Conservation (phyloP, 306 rosid genomes). For the Notholithocarpus densiflorus region DNA sequence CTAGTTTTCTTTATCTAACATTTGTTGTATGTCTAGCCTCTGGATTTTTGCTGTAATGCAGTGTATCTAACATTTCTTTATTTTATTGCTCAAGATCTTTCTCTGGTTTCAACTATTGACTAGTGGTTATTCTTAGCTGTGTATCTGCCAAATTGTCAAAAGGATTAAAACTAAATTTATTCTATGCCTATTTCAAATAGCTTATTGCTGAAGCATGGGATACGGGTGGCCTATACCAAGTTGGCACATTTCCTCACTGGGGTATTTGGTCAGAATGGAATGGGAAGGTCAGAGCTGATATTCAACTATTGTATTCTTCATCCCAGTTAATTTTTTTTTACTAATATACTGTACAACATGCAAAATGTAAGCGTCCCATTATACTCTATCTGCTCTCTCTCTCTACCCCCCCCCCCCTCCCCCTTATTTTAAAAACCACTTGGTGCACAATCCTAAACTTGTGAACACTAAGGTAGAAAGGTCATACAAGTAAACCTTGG, state of each 20-base stretch:
- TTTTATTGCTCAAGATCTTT: neutral
- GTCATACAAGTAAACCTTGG: too few species aligned
- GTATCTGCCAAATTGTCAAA: neutral
- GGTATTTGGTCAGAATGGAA: slow-evolving; percentile 99
- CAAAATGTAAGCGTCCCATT: too few species aligned
- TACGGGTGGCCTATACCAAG: slow-evolving; percentile 95
- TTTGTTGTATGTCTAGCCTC: neutral
- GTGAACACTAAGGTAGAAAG: too few species aligned
- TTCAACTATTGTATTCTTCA: slow-evolving; percentile 16
- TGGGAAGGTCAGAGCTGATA: slow-evolving; percentile 74
- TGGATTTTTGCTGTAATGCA: neutral
- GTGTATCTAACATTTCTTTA: neutral
- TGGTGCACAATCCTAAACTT: too few species aligned
- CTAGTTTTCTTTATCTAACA: neutral
- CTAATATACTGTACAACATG: too few species aligned
- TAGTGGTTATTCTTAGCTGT: slow-evolving; percentile 17
- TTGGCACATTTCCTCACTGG: slow-evolving; percentile 95
- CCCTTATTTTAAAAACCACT: too few species aligned
- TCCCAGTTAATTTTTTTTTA: slow-evolving; percentile 9
- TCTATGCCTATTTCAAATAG: slow-evolving; percentile 42
- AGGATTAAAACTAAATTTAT: slow-evolving; percentile 3
- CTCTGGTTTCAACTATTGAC: neutral
- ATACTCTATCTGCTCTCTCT: too few species aligned
- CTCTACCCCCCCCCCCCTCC: too few species aligned
- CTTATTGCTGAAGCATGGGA: slow-evolving; percentile 99